phyloP scores from a whole-genome alignment of 2,329 filamentous ascomycete species.

The Coleophoma crateriformis region DNA sequence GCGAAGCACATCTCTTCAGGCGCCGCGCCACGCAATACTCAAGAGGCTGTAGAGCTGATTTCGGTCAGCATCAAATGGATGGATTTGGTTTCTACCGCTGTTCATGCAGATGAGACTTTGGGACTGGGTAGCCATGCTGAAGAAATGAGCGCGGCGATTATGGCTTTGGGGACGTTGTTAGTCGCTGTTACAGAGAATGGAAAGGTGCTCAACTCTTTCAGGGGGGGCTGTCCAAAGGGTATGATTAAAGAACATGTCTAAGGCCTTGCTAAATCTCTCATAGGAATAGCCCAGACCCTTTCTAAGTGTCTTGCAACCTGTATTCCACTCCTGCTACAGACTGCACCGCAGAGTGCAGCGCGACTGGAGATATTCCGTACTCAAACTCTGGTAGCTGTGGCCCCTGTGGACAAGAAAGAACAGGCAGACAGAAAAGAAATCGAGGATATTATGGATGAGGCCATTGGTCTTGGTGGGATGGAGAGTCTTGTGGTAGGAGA shows the following conservation, averaged over 20 bases:
- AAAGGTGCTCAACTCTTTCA: slow-evolving; percentile 47
- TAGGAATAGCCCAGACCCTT: slow-evolving; percentile 40
- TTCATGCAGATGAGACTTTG: slow-evolving; percentile 37
- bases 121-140: slow-evolving; percentile 36
- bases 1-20: slow-evolving; percentile 35
- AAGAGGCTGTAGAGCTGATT: slow-evolving; percentile 45
- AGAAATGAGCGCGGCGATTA: slow-evolving; percentile 56
- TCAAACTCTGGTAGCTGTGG: slow-evolving; percentile 48
- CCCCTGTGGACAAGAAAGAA: slow-evolving; percentile 48
- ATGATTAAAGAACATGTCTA: not conserved
- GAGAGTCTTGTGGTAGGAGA: slow-evolving; percentile 46
- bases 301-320: slow-evolving; percentile 44
- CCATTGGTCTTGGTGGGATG: slow-evolving; percentile 40
- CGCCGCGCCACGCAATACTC: slow-evolving; percentile 36
- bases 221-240: slow-evolving; percentile 38
- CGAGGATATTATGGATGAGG: slow-evolving; percentile 52
- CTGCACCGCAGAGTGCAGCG: slow-evolving; percentile 41
- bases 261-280: not conserved
- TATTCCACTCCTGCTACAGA: slow-evolving; percentile 51
- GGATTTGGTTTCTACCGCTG: slow-evolving; percentile 46
- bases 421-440: slow-evolving; percentile 44
- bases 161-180: slow-evolving; percentile 59
- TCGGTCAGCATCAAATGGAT: slow-evolving; percentile 52
- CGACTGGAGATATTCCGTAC: slow-evolving; percentile 52
- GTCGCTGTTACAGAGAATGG: slow-evolving; percentile 56